A percentile compares a stretch with the other conserved stretches of the same genome.
Evolutionary conservation across 257 asterid species (phyloP).

Genomic region (Plantago major): DNA sequence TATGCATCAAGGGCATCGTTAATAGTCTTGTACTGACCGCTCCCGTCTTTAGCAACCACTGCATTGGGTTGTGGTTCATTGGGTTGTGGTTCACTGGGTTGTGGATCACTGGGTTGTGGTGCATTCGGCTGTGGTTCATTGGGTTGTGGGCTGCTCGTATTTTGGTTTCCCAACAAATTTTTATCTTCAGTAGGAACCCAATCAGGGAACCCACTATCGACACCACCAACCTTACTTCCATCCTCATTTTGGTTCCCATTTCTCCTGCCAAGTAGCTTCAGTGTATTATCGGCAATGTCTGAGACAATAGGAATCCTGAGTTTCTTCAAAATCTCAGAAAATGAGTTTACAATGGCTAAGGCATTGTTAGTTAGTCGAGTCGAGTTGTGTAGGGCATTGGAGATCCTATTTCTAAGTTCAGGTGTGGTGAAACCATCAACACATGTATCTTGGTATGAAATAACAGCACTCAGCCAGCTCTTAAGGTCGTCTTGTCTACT

Average conservation of each 20-base stretch:
- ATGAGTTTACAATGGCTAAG: conserved; percentile 30
- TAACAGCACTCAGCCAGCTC: conserved; percentile 46
- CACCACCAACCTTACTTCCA: too few relatives aligned
- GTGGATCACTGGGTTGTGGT: too few relatives aligned
- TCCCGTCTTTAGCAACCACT: conserved; percentile 43
- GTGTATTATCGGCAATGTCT: too few relatives aligned
- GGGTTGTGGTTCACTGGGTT: too few relatives aligned
- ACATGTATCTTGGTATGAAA: conserved; percentile 40
- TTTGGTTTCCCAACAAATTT: conserved; percentile 23
- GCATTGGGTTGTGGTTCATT: conserved; percentile 25
- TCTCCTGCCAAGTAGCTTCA: too few relatives aligned
- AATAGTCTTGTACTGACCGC: conserved; percentile 30
- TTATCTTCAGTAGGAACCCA: conserved; percentile 37
- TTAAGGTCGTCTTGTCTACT: conserved; percentile 33
- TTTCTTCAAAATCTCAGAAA: conserved; percentile 22
- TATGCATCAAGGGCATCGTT: conserved; percentile 29
- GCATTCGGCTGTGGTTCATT: conserved; percentile 1
- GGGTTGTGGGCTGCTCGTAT: conserved; percentile 18
- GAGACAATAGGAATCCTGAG: conserved; percentile 22
- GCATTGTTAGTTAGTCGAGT: conserved; percentile 39
- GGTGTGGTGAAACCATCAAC: conserved; percentile 34
- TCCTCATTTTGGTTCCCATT: too few relatives aligned
- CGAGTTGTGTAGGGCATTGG: conserved; percentile 24
- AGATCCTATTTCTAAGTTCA: conserved; percentile 17
- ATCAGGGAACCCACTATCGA: conserved; percentile 21